Base-by-base conservation (phyloP, 1,284 basidiomycete species). In the Singerocomus inundabilis region DNA sequence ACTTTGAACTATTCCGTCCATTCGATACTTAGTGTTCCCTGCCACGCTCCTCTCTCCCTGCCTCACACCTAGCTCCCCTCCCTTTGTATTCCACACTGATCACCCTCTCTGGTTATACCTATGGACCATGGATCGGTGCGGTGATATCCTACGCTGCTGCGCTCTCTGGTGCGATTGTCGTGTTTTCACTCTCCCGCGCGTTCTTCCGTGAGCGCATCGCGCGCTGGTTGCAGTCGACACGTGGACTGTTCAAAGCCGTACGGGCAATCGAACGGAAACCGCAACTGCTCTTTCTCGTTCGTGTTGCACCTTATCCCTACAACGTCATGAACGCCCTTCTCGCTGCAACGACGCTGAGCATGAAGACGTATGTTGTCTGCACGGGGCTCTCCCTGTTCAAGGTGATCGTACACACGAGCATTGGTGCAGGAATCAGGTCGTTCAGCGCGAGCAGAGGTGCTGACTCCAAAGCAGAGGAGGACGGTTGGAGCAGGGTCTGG, bases 241-340 rank as follows among this genome's bases (percentile, higher is more conserved):
- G 73, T 46, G 80, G 82, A 15, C 78, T 91, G 64, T 82, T 79
- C 58, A 84, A 87, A 49, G 86, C 89, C 51, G 86, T 93, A 7
- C 79, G 84, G 34, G 91, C 91, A n/a, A 89, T 93, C 61, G 91
- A 93, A 75, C 87, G 85, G 69, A 82, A 83, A 46, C 91, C 91
- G 1, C 83, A 82, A 62, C 76, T 93, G 7, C 81, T 93, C 43
- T 92, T 93, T 73, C 81, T 93, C 55, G 87, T 93, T 58, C 87
- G 91, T 46, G 77, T 93, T 43, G 91, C 88, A 16, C 88, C 88
- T 5, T 90, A 90, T 63, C 88, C 87, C 0, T 89, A 88, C 74
- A 93, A 93, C 69, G 85, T 93, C 62, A 90, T 93, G 84, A 93
- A 93, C 72, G 90, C 87, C 59, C 79, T 93, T 37, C 79, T 93